Base-by-base conservation (phyloP, 2,329 filamentous ascomycete species). In the Verticillium nubilum region DNA sequence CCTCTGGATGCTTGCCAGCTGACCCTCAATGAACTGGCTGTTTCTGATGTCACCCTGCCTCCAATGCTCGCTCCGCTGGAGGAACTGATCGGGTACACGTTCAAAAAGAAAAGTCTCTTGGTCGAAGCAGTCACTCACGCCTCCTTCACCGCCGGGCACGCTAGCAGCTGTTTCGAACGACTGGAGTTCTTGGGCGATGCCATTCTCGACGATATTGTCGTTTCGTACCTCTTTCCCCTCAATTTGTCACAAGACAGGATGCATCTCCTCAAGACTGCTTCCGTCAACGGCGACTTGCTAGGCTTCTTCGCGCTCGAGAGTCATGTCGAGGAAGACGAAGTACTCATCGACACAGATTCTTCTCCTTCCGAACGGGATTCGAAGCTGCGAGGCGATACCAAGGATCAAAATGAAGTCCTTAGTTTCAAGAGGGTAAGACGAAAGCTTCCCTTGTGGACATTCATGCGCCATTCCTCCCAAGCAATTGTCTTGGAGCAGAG, bases 131-230 rank as follows among this genome's bases (percentile, higher is more conserved):
- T 94, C 56, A 97, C 92, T 0, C 93, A 97, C 68, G 78, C 85
- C 0, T 93, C 90, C 0, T 79, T 70, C 66, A 72, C 69, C 52
- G 59, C 70, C 5, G 80, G 78, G 56, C 77, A 77, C 29, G 72
- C 75, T 17, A 76, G 80, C 4, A 77, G 78, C 2, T 78, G 74
- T 25, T 80, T 86, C 13, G 90, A 97, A 65, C 84, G 92, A 0
- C 81, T 97, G 1, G 94, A 97, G 68, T 97, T 95, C 67, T 76
- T 97, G 0, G 94, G 94, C 1, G 94, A 98, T 66, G 85, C 92
- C 0, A 78, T 97, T 2, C 83, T 98, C 0, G 94, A 98, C 72
- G 83, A 86, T 65, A 77, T 97, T 59, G 77, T 97, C 55, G 86
- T 91, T 7, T 77, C 75, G 0, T 78, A 75, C n/a, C 74, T 94